Evolutionary conservation across 1,284 basidiomycete genomes (phyloP), one percentile per base, ranked within the genome.

Genomic region (Salmacisia buchloeana): DNA sequence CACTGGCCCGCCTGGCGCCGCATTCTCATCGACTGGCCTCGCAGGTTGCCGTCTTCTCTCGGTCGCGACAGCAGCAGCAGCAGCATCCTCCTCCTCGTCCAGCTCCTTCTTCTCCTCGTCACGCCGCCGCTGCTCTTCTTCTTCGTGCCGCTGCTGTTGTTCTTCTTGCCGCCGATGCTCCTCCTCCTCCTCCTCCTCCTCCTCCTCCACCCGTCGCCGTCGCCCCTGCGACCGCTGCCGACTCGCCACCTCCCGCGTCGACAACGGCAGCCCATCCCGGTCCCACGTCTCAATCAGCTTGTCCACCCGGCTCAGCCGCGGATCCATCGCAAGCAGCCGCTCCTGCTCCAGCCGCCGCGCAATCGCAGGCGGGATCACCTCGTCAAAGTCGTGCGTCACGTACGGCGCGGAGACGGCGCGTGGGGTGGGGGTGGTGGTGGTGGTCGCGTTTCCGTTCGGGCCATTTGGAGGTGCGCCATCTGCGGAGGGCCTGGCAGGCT

Each of bases 201-300:
- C 61, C 21, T 49, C 46, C 23, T 25, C 60, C 43, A 4, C n/a
- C 49, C 27, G n/a, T 29, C 29, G n/a, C 38, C 58, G 63, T 18
- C 33, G 56, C 36, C 60, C 34, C 31, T 43, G 39, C 35, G 58
- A 57, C 12, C 35, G 54, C 9, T 25, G 27, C 33, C 54, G 43
- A 18, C n/a, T 31, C 2, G 63, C 63, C 2, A 67, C 34, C 38
- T 70, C 65, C 45, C 60, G 68, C 33, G 65, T 64, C 33, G 67
- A 72, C 3, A 76, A 62, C 18, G 74, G 74, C 25, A 70, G 27
- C 0, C 74, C 74, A 39, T 71, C 65, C 36, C 62, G 58, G 57
- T 76, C 74, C 74, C 74, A 76, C 5, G 69, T 69, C 39, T 76
- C 74, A 49, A 76, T 74, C 36, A 76, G 52, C 1, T 66, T 70